Evolutionary conservation across 768 basidiomycete genomes (phyloP), one percentile per base, ranked within the genome.

Genomic region (Cyathus striatus): DNA sequence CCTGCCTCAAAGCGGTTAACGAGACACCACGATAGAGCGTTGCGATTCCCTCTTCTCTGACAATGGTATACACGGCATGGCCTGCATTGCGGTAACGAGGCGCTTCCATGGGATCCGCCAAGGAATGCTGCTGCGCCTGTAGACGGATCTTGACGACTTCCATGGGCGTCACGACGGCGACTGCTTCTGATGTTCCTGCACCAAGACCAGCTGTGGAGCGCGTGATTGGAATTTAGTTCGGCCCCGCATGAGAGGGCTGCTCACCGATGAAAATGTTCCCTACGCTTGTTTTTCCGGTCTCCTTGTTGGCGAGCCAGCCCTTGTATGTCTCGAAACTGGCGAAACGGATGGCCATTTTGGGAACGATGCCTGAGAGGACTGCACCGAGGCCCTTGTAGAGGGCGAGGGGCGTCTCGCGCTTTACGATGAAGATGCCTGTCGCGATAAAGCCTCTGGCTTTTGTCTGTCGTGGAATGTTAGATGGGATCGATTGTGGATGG

Each of bases 331-430:
- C 96, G 60, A 99, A 99, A 62, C 90, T 91, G 7, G 95, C 94
- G 61, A 98, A 99, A 25, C 96, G 87, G 58, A 93, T 97, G 38
- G 92, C 92, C 96, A 99, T 99, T 70, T 99, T 99, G 1, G 96
- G 96, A 6, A 97, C 91, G 61, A 99, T 99, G 9, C 96, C 96
- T 9, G 90, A 85, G 36, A 95, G 70, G 33, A 99, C 96, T 6
- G 96, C 96, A 17, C 96, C 96, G 26, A 99, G 79, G 49, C 94
- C 96, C 61, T 99, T 99, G 79, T 98, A 99, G 27, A 99, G 67
- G 2, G 96, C 96, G 27, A 98, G 75, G 0, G 92, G 91, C 2
- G 94, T 94, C 68, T 99, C 96, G 43, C 92, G 79, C 46, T 75
- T 76, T 20, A 91, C 82, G 48, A 99, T 99, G 60, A 85, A 81